Evolutionary conservation across 257 asterid species (phyloP), one percentile per base, ranked within the genome.

Genomic region (Echium plantagineum): DNA sequence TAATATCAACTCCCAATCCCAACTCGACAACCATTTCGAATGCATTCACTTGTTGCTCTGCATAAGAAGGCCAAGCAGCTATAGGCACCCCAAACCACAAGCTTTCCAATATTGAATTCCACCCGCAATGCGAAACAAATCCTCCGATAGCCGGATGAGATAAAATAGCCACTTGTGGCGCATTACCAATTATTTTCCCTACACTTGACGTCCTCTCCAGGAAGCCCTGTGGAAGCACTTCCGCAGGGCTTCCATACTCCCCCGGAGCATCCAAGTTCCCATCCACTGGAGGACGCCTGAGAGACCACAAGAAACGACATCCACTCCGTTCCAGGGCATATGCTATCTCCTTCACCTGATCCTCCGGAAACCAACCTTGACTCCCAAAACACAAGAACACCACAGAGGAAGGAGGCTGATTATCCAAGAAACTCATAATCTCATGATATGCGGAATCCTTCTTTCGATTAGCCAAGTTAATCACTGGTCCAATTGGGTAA

Each of bases 1-100:
- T 73, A 18, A 73, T 60, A 51, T 73, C 72, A 3, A 52, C 71
- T 0, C 65, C 77, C 2, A 73, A 47, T 1, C 74, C 77, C 4
- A 60, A 16, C n/a, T 73, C 77, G 58, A 59, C 53, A 26, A 60
- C 74, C 10, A 20, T 9, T 15, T 56, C 16, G 21, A 73, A 73
- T 0, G 77, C 77, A 60, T 73, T 73, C 38, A 62, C 49, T 20
- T 73, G 67, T 63, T 73, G 77, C 53, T 68, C 77, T 0, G 77
- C 77, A 26, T 72, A 66, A 26, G 69, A 32, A 21, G 77, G 77
- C 77, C 77, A 73, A 0, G 64, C 53, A 8, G 77, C 77, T 32
- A 73, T 64, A 9, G 71, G 77, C 64, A 68, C 73, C 21, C 77
- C 74, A 7, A 9, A 68, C 70, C 59, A 63, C 7, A 73, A 47